Base-by-base conservation (phyloP, 495 filamentous ascomycete genomes). In the Penicillium coffeae region DNA sequence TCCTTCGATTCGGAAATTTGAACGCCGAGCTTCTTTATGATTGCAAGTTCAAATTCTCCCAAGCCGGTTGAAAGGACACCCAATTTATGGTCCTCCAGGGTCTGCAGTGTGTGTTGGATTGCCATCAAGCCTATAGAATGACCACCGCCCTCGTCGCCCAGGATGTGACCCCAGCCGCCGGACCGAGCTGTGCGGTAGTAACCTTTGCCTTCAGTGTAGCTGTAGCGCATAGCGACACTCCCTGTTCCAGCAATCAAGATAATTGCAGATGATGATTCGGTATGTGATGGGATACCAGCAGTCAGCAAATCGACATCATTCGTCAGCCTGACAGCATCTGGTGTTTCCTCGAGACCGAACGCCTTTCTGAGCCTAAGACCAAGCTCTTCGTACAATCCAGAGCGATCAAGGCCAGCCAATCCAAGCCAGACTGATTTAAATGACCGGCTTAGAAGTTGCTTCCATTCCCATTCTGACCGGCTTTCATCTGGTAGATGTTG, bases 151-250 rank as follows among this genome's bases (percentile, higher is more conserved):
- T 71, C 64, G 32, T 72, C 68, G 0, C 69, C 66, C 5, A 72
- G 52, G 14, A 69, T 47, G 39, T 68, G 58, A 6, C 67, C 67
- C 69, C 67, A 72, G 4, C 69, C 69, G 4, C 67, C 69, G 4
- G 60, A 52, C 5, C 64, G 64, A 22, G 57, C 59, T n/a, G 58
- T 45, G 9, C 59, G 59, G 6, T 42, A 14, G 30, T 58, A 54
- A 10, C 48, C 48, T 12, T 50, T 36, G 34, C 44, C 45, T 9
- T 47, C 37, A 6, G 20, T 42, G 45, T 51, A 56, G 3, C 32
- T 35, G 52, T 66, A 71, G 8, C 56, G 47, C 49, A 67, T 65
- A 6, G 59, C 58, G 13, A 68, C 56, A 38, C 64, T 66, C 0
- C 66, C 63, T 0, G 66, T 70, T 0, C 66, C 68, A n/a, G 64